Base-by-base conservation (phyloP, 805 yeast species). In the Sungouiella thailandica region DNA sequence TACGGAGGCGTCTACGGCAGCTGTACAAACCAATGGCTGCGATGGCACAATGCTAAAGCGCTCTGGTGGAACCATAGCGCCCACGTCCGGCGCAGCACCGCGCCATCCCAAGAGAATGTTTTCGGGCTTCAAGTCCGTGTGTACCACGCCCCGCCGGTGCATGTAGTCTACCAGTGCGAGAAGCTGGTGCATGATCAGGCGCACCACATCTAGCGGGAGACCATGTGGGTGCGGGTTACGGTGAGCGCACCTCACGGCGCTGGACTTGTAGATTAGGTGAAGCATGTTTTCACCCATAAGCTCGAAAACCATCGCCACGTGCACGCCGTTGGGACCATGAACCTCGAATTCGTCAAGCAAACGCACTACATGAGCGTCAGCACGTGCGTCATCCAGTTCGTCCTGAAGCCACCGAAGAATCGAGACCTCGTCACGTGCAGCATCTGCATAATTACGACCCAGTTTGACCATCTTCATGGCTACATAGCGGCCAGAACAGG, bases 221-320 rank as follows among this genome's bases (percentile, higher is more conserved):
- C 43, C 33, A 4, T 37, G 30, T 4, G 40, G 34, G 10, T 19
- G 17, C 3, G 22, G 18, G n/a, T 27, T 15, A 19, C 31, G 7
- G 14, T 18, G 19, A 7, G 31, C 28, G n/a, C n/a, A n/a, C n/a
- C n/a, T n/a, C n/a, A n/a, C n/a, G 17, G 15, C 94, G 90, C 43
- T 83, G 58, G 83, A 87, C 52, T 74, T 73, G 47, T 76, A 89
- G 38, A 90, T 87, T 46, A 93, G 67, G 14, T 95, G 89, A 33
- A 93, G 65, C 46, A 93, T 58, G 54, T 88, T 90, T 58, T 93
- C 99, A 14, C 99, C 99, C 41, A 93, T 66, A 0, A 93, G 96
- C 61, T 93, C 98, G 57, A 93, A 93, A 1, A 90, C 97, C 97
- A 93, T 93, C 38, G 93, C 90, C 8, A 88, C 81, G 60, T 93